Evolutionary conservation across 768 basidiomycete species (phyloP).

Genomic region (Nevesoporus exiguus): DNA sequence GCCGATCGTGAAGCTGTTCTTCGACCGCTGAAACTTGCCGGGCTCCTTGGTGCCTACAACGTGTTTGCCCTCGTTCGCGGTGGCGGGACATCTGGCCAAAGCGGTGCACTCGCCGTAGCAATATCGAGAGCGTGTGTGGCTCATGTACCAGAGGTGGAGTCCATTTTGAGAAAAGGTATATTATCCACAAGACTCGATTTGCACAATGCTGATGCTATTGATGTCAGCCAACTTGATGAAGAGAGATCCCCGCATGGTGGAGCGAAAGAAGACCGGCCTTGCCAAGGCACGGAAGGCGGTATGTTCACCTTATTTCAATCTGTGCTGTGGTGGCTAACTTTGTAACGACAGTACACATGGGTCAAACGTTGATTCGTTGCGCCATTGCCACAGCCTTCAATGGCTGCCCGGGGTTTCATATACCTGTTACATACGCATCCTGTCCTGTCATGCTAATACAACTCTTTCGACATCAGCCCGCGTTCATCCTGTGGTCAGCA

Average conservation of each 20-base stretch:
- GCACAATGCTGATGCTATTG: not conserved
- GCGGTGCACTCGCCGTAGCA: conserved; percentile 73
- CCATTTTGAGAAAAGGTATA: conserved; percentile 68
- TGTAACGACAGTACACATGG: conserved; percentile 71
- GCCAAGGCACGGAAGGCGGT: conserved; percentile 92
- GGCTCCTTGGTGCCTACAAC: conserved; percentile 82
- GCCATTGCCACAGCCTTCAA: not conserved
- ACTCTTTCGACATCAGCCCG: no score
- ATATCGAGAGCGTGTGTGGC: conserved; percentile 72
- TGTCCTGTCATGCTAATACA: not conserved
- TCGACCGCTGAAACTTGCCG: conserved; percentile 80
- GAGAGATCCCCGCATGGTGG: conserved; percentile 96
- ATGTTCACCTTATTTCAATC: conserved; percentile 32
- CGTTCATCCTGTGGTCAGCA: no score
- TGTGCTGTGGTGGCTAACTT: not conserved
- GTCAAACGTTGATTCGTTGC: conserved; percentile 62
- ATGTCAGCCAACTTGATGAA: conserved; percentile 73
- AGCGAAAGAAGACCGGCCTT: conserved; percentile 93
- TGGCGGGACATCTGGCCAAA: conserved; percentile 89
- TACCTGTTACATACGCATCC: not conserved
- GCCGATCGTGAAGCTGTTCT: conserved; percentile 79
- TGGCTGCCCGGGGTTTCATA: not conserved
- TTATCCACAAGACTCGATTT: not conserved
- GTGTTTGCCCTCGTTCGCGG: conserved; percentile 72
- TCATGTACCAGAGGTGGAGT: conserved; percentile 63